Conservation (phyloP, 2,329 filamentous ascomycete genomes). For the Massarina eburnea region DNA sequence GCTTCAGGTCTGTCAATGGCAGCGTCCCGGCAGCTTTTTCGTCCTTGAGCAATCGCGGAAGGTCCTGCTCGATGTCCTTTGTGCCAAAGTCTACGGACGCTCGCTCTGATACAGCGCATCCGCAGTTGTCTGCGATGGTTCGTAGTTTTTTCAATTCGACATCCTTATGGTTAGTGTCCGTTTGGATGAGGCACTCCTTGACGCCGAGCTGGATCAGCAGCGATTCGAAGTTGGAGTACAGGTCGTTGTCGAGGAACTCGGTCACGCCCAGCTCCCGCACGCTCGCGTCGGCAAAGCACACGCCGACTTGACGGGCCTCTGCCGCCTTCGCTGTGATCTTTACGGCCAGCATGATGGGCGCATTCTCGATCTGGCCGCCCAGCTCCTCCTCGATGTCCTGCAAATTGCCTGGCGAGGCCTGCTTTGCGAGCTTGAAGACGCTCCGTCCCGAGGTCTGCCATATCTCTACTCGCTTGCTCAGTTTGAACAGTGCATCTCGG, state of each 20-base stretch:
- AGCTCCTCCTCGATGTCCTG: constrained; percentile 97
- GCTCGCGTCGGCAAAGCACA: constrained; percentile 97
- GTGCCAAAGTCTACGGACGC: constrained; percentile 75
- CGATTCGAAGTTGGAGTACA: constrained; percentile 97
- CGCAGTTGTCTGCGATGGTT: constrained; percentile 88
- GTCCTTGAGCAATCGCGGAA: constrained; percentile 83
- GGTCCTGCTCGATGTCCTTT: constrained; percentile 93
- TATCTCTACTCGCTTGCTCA: constrained; percentile 89
- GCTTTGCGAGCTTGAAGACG: constrained; percentile 87
- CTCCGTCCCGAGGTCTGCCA: constrained; percentile 78
- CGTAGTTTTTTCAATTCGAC: constrained; percentile 83
- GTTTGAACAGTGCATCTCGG: constrained; percentile 86
- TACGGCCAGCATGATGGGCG: constrained; percentile 92
- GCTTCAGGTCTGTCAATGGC: constrained; percentile 87
- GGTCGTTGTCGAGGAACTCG: constrained; percentile 98
- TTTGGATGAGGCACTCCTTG: constrained; percentile 86
- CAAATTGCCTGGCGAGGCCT: constrained; percentile 92
- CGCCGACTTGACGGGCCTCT: constrained; percentile 83
- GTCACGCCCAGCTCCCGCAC: constrained; percentile 93
- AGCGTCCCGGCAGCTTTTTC: constrained; percentile 75
- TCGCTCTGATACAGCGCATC: constrained; percentile 84
- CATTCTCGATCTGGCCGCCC: constrained; percentile 80
- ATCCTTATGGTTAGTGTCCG: constrained; percentile 79
- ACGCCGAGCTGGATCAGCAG: constrained; percentile 94
- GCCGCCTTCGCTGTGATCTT: constrained; percentile 87